Conservation (phyloP, 2,329 filamentous ascomycete species). For the Tympanopsis confertula region DNA sequence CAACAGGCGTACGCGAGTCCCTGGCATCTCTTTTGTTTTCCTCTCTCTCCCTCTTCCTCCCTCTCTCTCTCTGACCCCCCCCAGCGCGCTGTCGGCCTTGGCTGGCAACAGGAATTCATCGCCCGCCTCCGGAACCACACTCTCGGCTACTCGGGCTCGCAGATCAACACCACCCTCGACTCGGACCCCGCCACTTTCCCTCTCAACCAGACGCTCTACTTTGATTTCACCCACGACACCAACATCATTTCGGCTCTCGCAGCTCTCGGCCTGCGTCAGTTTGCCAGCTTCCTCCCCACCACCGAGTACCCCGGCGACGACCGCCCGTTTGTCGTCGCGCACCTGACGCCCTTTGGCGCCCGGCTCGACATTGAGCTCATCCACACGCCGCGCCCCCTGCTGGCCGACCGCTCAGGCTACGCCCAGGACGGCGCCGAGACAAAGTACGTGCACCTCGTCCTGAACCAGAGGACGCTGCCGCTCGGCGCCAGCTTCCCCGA, state of each 20-base stretch:
- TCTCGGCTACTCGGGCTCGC: slow-evolving; percentile 41
- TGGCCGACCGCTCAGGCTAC: slow-evolving; percentile 41
- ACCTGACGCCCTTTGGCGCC: slow-evolving; percentile 62
- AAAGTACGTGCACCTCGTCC: slow-evolving; percentile 61
- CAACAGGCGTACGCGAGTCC: slow-evolving; percentile 37
- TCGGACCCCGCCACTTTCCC: slow-evolving; percentile 60
- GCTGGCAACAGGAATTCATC: slow-evolving; percentile 62
- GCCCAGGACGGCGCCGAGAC: slow-evolving; percentile 37
- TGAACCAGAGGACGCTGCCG: slow-evolving; percentile 65
- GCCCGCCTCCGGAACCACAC: slow-evolving; percentile 60
- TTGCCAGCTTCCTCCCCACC: slow-evolving; percentile 45
- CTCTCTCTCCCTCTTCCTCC: slow-evolving; percentile 35
- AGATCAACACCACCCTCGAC: slow-evolving; percentile 62
- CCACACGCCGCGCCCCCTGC: slow-evolving; percentile 50
- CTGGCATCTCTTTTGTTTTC: slow-evolving; percentile 24
- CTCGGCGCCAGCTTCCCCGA: slow-evolving; percentile 53
- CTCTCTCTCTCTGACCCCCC: slow-evolving; percentile 12
- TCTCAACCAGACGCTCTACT: slow-evolving; percentile 60
- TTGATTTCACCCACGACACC: slow-evolving; percentile 71
- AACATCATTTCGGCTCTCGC: slow-evolving; percentile 61
- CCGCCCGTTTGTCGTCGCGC: slow-evolving; percentile 53
- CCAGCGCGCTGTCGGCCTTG: slow-evolving; percentile 59
- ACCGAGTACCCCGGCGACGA: slow-evolving; percentile 35
- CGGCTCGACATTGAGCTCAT: slow-evolving; percentile 67
- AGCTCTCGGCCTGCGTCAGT: slow-evolving; percentile 63